Base-by-base conservation (phyloP, 106 monocot genomes). In the Xerophyta viscosa region DNA sequence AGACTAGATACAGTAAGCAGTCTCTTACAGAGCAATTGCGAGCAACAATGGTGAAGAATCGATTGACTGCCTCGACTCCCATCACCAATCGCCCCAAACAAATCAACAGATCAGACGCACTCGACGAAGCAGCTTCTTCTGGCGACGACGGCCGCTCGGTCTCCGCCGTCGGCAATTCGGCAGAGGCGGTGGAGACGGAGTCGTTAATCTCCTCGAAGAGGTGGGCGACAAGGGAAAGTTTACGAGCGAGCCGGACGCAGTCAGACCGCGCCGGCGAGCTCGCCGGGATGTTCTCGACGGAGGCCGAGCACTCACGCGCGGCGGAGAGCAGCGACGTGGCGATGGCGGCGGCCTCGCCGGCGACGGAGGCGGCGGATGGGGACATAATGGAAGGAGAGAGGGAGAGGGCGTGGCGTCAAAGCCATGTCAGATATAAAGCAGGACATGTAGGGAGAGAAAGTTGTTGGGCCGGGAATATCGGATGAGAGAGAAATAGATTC, bases 181-280 rank as follows among this genome's bases (percentile, higher is more conserved):
- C 33, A 33, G 5, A 5, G 11, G 5, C 7, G 11, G 33, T 5
- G 14, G 37, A 60, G 24, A 47, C 64, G 36, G 62, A 75, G 27
- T 73, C 71, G 24, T 33, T 19, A 24, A 91, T 66, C 74, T 91
- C 90, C 46, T 84, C 80, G 13, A 77, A 50, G 52, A 91, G 65
- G 59, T 84, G 84, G 31, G 69, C 65, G 19, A 91, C 68, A 22
- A 91, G 63, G 5, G 81, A 77, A 7, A 81, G 74, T 77, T 85
- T 91, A 19, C 84, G 70, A 2, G 74, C 60, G 37, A 91, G 70
- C 46, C 76, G 61, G 27, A 77, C 56, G 72, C 79, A 58, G 19
- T 72, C 72, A 3, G 36, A 29, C 30, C 58, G 31, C 27, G 62
- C 25, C 13, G 55, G 52, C 6, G 54, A 65, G 17, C 36, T 27